A percentile compares a stretch with the other conserved stretches of the same genome.
phyloP scores from a whole-genome alignment of 2,329 filamentous ascomycete genomes.

The Gaeumannomyces sp. region DNA sequence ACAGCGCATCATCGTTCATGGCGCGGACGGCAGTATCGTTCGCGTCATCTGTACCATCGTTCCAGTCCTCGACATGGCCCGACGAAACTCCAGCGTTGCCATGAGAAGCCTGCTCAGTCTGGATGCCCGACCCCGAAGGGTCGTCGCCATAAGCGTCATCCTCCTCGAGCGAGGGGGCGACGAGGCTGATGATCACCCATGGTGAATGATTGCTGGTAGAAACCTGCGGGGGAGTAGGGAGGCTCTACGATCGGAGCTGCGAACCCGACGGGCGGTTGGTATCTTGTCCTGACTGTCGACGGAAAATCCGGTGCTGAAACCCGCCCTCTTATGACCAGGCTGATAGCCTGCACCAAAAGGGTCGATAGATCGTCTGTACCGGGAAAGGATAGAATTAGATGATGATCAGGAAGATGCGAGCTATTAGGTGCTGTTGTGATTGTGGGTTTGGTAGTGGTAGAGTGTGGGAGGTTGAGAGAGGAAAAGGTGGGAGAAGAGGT shows the following conservation, averaged over 20 bases:
- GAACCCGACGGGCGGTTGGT: constrained; percentile 4
- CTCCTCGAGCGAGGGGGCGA: constrained; percentile 4
- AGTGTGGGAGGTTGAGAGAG: background rate
- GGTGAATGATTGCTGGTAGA: constrained; percentile 4
- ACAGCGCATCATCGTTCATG: background rate
- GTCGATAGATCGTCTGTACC: constrained; percentile 10
- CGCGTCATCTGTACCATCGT: background rate
- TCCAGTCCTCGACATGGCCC: background rate
- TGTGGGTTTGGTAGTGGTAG: background rate
- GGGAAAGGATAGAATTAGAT: constrained; percentile 14
- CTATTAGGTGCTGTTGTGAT: background rate
- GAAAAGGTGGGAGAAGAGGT: too few species aligned
- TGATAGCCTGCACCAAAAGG: constrained; percentile 3
- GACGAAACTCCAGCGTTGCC: background rate
- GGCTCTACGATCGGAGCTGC: constrained; percentile 12
- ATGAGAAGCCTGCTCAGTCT: background rate
- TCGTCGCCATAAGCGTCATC: constrained; percentile 4
- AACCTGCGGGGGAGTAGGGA: constrained; percentile 3
- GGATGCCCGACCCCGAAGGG: background rate
- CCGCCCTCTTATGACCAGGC: constrained; percentile 39
- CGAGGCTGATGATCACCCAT: constrained; percentile 1
- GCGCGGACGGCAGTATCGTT: background rate
- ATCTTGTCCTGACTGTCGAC: constrained; percentile 17
- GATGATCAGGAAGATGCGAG: background rate
- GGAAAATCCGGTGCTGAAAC: constrained; percentile 43